A percentile compares a stretch with the other conserved stretches of the same genome.
Conservation (phyloP, 306 rosid genomes). For the Medicago ruthenica region DNA sequence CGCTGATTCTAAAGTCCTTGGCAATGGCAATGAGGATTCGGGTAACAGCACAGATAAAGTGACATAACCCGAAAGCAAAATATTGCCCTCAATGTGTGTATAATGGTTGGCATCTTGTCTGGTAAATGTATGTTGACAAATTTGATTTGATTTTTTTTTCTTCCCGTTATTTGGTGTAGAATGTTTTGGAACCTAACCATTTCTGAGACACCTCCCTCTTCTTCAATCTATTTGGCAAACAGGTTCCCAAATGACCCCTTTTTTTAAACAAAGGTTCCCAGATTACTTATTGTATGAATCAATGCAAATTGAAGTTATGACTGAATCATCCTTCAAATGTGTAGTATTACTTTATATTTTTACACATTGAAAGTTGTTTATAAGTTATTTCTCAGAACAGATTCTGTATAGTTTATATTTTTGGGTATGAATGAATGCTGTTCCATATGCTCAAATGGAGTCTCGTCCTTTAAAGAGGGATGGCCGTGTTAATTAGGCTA, state of each 20-base stretch:
- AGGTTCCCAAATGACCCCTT: slow-evolving; percentile 11
- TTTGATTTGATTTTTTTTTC: background rate
- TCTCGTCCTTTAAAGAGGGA: background rate
- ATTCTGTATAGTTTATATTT: background rate
- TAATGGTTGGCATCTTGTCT: slow-evolving; percentile 39
- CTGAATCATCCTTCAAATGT: slow-evolving; percentile 19
- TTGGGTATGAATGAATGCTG: slow-evolving; percentile 7
- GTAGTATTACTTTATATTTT: slow-evolving; percentile 26
- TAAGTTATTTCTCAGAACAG: slow-evolving; percentile 10
- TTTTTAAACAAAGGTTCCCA: slow-evolving; percentile 1
- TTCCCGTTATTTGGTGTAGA: background rate
- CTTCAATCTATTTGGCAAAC: slow-evolving; percentile 32
- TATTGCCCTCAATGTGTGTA: slow-evolving; percentile 31
- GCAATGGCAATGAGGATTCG: slow-evolving; percentile 36
- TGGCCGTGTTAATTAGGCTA: background rate
- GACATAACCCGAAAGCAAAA: slow-evolving; percentile 29
- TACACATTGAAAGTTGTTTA: slow-evolving; percentile 19
- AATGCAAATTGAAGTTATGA: slow-evolving; percentile 25
- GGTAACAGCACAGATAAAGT: slow-evolving; percentile 34
- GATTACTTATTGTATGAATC: slow-evolving; percentile 18
- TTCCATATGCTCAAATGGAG: slow-evolving; percentile 25
- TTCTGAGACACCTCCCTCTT: background rate
- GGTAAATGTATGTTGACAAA: slow-evolving; percentile 21
- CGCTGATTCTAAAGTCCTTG: slow-evolving; percentile 42
- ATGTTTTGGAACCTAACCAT: slow-evolving; percentile 2